These are phyloP conservation scores for Biscutella laevigata DNA, from an alignment of 441 rosid genomes.

Conservation along the genomic window DNA sequence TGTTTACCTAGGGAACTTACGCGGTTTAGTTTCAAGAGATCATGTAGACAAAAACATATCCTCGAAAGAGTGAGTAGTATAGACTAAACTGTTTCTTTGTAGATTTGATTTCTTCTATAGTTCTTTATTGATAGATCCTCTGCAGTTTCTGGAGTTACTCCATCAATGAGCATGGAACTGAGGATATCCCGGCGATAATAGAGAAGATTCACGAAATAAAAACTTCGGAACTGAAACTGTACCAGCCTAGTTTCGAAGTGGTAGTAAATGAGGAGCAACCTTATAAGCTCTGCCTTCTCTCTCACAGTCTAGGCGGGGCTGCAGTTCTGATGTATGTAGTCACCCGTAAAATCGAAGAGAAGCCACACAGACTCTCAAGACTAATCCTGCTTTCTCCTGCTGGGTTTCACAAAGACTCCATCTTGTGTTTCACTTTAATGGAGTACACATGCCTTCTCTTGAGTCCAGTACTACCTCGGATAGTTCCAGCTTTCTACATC, in stretches of 20 bases:
- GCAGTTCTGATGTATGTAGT: slow-evolving; percentile 69
- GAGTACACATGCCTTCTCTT: slow-evolving; percentile 43
- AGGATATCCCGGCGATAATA: slow-evolving; percentile 86
- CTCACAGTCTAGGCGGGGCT: slow-evolving; percentile 93
- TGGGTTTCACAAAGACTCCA: slow-evolving; percentile 80
- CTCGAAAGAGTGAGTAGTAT: slow-evolving; percentile 52
- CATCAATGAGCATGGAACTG: slow-evolving; percentile 81
- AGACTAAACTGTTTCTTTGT: not conserved
- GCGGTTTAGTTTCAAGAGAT: slow-evolving; percentile 89
- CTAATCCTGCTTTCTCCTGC: slow-evolving; percentile 80
- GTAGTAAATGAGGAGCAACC: slow-evolving; percentile 50
- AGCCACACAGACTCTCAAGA: slow-evolving; percentile 73
- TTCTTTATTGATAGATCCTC: not conserved
- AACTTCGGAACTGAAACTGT: slow-evolving; percentile 60
- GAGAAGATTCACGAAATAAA: slow-evolving; percentile 80
- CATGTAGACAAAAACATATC: slow-evolving; percentile 76
- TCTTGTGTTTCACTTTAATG: slow-evolving; percentile 35
- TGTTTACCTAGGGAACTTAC: slow-evolving; percentile 81
- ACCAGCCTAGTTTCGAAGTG: slow-evolving; percentile 47
- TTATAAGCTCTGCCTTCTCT: slow-evolving; percentile 72
- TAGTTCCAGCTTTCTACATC: slow-evolving; percentile 74
- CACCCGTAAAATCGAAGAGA: slow-evolving; percentile 57
- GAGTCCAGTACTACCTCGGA: slow-evolving; percentile 44
- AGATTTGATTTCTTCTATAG: not conserved
- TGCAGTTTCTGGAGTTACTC: slow-evolving; percentile 87